Evolutionary conservation across 225 moss, liverwort and hornwort genomes (phyloP).

Genomic region (Marchantia paleacea): DNA sequence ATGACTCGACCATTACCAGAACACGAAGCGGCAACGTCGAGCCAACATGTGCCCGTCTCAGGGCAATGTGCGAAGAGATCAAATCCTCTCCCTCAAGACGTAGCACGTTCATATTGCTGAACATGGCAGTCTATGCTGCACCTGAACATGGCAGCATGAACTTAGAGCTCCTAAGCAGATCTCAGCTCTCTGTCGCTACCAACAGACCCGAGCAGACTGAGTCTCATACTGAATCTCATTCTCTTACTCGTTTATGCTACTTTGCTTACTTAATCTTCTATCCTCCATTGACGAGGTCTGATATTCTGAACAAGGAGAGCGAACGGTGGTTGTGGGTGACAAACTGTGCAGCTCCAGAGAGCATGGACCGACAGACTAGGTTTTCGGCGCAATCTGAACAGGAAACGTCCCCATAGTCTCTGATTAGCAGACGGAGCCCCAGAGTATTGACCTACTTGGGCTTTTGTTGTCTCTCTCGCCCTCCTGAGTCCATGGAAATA

Average conservation of each 20-base stretch:
- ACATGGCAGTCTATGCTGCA: too few relatives aligned
- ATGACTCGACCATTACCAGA: too few relatives aligned
- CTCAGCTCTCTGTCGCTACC: background rate
- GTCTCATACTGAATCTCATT: background rate
- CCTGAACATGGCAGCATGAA: background rate
- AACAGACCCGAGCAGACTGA: background rate
- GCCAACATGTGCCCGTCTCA: too few relatives aligned
- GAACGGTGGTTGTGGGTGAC: background rate
- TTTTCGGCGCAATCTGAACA: background rate
- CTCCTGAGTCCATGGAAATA: too few relatives aligned
- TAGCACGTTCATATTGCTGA: background rate
- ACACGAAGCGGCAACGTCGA: too few relatives aligned
- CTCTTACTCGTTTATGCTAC: background rate
- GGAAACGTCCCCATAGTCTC: background rate
- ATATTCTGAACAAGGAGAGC: background rate
- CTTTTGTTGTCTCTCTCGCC: background rate
- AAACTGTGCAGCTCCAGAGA: background rate
- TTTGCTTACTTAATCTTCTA: background rate
- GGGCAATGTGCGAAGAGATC: background rate
- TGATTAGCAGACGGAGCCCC: background rate
- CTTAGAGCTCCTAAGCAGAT: background rate
- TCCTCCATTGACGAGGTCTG: background rate
- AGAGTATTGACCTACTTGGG: background rate
- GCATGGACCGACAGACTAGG: background rate
- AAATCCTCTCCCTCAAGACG: background rate